phyloP scores from a whole-genome alignment of 202 grass and related monocot species.

The Alloteropsis angusta region DNA sequence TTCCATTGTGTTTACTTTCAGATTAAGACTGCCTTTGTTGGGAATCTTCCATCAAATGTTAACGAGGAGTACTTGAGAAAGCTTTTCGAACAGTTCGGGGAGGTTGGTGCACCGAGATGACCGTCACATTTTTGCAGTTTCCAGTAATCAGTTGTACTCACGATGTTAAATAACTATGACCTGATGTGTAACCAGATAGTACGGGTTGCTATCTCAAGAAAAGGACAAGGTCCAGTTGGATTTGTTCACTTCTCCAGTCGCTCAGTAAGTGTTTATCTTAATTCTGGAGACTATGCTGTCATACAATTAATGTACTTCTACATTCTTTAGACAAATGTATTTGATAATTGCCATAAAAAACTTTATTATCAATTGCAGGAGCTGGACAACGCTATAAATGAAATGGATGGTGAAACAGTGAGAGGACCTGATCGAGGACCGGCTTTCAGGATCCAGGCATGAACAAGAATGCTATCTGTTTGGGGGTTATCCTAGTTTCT shows the following conservation, averaged over 20 bases:
- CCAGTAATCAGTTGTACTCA: conserved; percentile 4
- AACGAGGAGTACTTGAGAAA: conserved; percentile 54
- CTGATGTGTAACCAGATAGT: conserved; percentile 40
- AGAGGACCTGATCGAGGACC: conserved; percentile 55
- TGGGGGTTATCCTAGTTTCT: conserved; percentile 4
- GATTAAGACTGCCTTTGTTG: conserved; percentile 77
- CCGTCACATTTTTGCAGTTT: conserved; percentile 13
- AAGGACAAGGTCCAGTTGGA: conserved; percentile 57
- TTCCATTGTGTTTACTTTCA: conserved; percentile 26
- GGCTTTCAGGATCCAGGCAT: conserved; percentile 63
- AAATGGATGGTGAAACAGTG: conserved; percentile 77
- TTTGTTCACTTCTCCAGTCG: conserved; percentile 67
- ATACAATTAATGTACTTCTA: conserved; percentile 7
- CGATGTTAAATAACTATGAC: conserved; percentile 17
- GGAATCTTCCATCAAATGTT: conserved; percentile 60
- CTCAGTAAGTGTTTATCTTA: conserved; percentile 42
- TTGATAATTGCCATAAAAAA: neutral
- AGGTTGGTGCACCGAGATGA: conserved; percentile 36
- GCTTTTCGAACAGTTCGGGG: conserved; percentile 64
- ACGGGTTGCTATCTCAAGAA: conserved; percentile 60
- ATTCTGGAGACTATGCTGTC: neutral
- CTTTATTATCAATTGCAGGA: conserved; percentile 35
- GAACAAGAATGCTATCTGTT: conserved; percentile 19
- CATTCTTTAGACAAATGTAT: neutral
- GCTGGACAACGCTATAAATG: conserved; percentile 61